Conservation (phyloP, 1,139 yeast genomes). For the Pichia sp. region DNA sequence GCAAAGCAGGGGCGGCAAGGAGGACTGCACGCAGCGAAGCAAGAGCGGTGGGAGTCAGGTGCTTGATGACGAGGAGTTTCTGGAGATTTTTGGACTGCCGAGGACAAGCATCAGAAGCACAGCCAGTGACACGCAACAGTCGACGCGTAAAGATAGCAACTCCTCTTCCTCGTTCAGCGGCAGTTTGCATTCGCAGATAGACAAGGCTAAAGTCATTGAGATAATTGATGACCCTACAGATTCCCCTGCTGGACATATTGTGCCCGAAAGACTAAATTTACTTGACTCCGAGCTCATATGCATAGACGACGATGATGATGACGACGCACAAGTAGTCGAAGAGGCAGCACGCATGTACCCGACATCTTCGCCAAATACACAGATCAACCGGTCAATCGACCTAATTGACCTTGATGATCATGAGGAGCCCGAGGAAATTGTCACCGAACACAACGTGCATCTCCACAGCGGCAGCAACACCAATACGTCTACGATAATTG, state of each 20-base stretch:
- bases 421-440: neutral
- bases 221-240: neutral
- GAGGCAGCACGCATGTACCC: slow-evolving; percentile 1
- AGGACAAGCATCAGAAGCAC: neutral
- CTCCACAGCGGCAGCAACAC: neutral
- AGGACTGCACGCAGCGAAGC: neutral
- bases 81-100: neutral
- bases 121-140: neutral
- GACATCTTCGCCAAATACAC: slow-evolving; percentile 5
- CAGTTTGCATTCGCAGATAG: neutral
- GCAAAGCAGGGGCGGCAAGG: neutral
- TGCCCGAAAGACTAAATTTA: neutral
- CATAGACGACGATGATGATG: neutral
- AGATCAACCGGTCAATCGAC: neutral
- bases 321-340: neutral
- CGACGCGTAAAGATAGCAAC: neutral
- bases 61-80: neutral
- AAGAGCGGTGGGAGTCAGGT: neutral
- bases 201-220: neutral
- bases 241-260: neutral
- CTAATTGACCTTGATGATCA: neutral
- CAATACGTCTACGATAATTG: neutral
- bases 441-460: neutral
- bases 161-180: neutral
- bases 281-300: slow-evolving; percentile 3